These are phyloP conservation scores for Botrytis pseudocinerea DNA, from an alignment of 2,329 filamentous ascomycete genomes.

Conservation along the genomic window DNA sequence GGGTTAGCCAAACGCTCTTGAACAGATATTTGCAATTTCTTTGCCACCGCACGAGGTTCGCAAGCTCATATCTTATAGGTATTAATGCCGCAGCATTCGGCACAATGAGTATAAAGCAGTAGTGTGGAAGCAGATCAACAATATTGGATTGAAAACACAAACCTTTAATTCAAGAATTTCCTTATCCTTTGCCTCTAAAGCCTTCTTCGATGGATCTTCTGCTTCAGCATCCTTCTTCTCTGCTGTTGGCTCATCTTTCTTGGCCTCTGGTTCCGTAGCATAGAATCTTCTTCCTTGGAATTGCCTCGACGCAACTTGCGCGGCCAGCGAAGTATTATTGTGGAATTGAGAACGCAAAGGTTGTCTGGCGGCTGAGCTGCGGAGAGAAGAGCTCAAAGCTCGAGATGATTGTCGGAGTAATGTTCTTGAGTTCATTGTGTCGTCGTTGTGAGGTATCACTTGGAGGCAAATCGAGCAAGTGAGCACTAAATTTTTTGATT, in stretches of 20 bases:
- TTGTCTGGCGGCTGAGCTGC: slow-evolving; percentile 32
- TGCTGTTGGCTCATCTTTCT: slow-evolving; percentile 45
- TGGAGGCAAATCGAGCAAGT: slow-evolving; percentile 7
- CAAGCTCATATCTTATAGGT: not conserved
- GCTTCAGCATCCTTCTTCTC: slow-evolving; percentile 44
- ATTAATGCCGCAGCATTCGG: too few relatives aligned
- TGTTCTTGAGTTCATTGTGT: slow-evolving; percentile 52
- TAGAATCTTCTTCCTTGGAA: slow-evolving; percentile 37
- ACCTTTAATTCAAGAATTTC: slow-evolving; percentile 86
- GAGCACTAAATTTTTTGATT: slow-evolving; percentile 24
- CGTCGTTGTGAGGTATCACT: slow-evolving; percentile 23
- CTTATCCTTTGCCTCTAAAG: slow-evolving; percentile 70
- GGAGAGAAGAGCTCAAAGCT: slow-evolving; percentile 43
- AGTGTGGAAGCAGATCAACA: not conserved
- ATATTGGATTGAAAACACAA: slow-evolving; percentile 39
- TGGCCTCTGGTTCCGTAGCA: slow-evolving; percentile 47
- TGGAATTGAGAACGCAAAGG: slow-evolving; percentile 28
- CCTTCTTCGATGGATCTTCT: slow-evolving; percentile 57
- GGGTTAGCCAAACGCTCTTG: slow-evolving; percentile 21
- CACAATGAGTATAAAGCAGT: not conserved
- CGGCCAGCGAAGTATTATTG: slow-evolving; percentile 19
- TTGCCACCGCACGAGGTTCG: not conserved
- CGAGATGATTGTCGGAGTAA: slow-evolving; percentile 49
- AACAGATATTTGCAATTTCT: slow-evolving; percentile 3
- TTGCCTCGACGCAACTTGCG: slow-evolving; percentile 20